Evolutionary conservation across 2,329 filamentous ascomycete species (phyloP), one percentile per base, ranked within the genome.

Genomic region (Clarireedia monteithiana): DNA sequence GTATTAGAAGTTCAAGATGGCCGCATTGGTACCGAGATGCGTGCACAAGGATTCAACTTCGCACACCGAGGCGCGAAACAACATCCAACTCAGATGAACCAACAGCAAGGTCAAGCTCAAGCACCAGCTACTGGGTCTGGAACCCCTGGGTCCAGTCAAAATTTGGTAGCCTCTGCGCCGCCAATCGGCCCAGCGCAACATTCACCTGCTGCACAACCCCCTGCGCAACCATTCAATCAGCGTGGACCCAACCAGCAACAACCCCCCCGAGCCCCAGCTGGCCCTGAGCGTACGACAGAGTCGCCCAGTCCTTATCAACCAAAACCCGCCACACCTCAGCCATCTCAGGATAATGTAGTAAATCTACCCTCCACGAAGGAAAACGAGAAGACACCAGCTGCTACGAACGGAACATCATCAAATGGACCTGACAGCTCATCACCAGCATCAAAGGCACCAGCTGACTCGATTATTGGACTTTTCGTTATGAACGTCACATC

Each of bases 11-110:
- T 99, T 58, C 94, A 99, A 69, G 89, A 91, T 68, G 94, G 94
- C 51, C 85, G 94, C 45, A 97, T 99, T 64, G 94, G 91, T 48
- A 99, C 94, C 0, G 94, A 99, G 74, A 99, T 99, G 94, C 85
- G 91, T 61, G 94, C 94, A 23, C 94, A 99, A 69, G 94, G 94
- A 44, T 99, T 99, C 81, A 99, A 99, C 79, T 99, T 99, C 72
- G 91, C 94, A 24, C 94, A 99, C 72, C 87, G 94, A 65, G 89
- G 88, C 61, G 85, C 88, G 56, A 97, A 97, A 77, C 84, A 88
- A 69, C 77, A 77, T 61, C 70, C 71, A 72, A 58, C 67, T 71
- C 62, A 72, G 64, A 69, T 60, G 26, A 59, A 59, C 39, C 65
- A 64, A 53, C 65, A 68, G n/a, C 53, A 44, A 50, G 24, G 44